Percentiles rank a stretch among this genome's conserved stretches.
Evolutionary conservation across 129 eudicot genomes (phyloP).

Genomic region (Daucus carota): DH1_v3.0 NC_030386.2:30053001-30053500

Average conservation of each 20-base stretch:
- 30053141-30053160: not conserved
- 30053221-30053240: not conserved
- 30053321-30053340: too few species aligned
- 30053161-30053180: not conserved
- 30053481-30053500: not conserved
- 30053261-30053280: conserved; percentile 2
- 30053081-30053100: not conserved
- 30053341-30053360: not conserved
- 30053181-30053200: not conserved
- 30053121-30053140: not conserved
- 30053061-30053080: not conserved
- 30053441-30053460: not conserved
- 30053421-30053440: not conserved
- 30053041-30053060: too few species aligned
- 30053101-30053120: not conserved
- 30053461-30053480: not conserved
- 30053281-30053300: not conserved
- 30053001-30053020: not conserved
- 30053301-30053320: not conserved
- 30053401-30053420: not conserved
- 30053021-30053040: not conserved
- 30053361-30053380: not conserved
- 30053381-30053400: not conserved
- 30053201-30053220: not conserved
- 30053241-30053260: not conserved